Percentiles rank a stretch among this genome's conserved stretches.
Evolutionary conservation across 208 protist genomes (phyloP).

Genomic region (Trypanosomatidae sp.): DNA sequence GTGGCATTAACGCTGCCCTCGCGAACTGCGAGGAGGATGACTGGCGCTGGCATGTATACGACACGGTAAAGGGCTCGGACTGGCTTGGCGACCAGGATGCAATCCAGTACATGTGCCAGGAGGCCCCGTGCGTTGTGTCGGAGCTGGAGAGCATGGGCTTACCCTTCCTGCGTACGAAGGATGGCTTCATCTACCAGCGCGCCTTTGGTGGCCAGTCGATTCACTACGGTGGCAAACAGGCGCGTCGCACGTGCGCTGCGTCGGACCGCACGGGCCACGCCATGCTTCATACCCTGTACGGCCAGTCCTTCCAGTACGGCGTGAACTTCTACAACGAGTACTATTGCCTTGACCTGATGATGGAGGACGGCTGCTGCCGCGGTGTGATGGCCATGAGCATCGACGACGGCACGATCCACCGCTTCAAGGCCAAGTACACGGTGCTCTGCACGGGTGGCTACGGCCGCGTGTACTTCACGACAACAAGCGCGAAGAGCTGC

Average conservation of each 20-base stretch:
- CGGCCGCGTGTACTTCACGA: conserved; percentile 97
- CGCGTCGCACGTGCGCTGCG: conserved; percentile 96
- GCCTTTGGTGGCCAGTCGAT: conserved; percentile 99
- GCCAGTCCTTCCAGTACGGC: conserved; percentile 96
- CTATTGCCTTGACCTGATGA: conserved; percentile 99
- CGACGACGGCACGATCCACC: conserved; percentile 98
- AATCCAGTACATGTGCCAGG: conserved; percentile 99
- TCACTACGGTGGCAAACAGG: conserved; percentile 97
- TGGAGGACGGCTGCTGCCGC: conserved; percentile 96
- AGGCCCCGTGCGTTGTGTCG: conserved; percentile 93
- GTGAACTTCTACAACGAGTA: conserved; percentile 99
- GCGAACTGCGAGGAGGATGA: conserved; percentile 98
- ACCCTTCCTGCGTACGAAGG: conserved; percentile 98
- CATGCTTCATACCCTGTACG: conserved; percentile 99
- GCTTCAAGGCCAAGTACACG: conserved; percentile 97
- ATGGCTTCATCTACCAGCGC: conserved; percentile 99
- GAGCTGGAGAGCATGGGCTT: conserved; percentile 98
- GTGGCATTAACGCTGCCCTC: conserved; percentile 99
- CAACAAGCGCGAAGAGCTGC: conserved; percentile 98
- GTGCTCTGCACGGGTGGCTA: conserved; percentile 98
- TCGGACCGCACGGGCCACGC: conserved; percentile 99
- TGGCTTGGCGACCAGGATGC: conserved; percentile 99
- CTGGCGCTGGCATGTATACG: conserved; percentile 99
- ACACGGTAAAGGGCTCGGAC: conserved; percentile 99
- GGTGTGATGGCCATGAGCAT: conserved; percentile 97